Evolutionary conservation across 148 eudicot genomes (phyloP).

Genomic region (Rhododendron kiyosumense): DNA sequence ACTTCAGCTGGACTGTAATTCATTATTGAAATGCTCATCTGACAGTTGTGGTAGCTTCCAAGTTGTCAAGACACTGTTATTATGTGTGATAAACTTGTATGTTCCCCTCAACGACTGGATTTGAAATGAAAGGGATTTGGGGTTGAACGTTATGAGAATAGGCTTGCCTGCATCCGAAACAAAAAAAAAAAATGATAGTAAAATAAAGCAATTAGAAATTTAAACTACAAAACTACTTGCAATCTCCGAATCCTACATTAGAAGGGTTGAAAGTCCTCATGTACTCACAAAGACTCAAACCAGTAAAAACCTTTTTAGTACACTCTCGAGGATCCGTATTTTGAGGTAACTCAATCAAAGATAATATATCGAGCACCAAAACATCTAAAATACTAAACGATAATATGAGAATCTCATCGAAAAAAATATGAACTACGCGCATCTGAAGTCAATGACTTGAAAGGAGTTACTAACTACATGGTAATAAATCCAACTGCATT

Average conservation of each 20-base stretch:
- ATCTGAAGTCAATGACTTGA: neutral
- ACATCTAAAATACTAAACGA: neutral
- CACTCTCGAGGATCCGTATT: neutral
- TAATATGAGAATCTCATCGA: neutral
- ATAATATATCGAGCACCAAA: neutral
- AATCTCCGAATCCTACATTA: neutral
- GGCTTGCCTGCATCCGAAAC: neutral
- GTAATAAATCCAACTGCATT: neutral
- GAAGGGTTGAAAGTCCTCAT: neutral
- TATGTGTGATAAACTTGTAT: too few species aligned
- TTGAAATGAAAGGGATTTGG: too few species aligned
- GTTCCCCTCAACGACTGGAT: too few species aligned
- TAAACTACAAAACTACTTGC: neutral
- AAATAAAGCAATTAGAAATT: neutral
- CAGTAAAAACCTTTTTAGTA: neutral
- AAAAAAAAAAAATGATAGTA: neutral
- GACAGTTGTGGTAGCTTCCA: too few species aligned
- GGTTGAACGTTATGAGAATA: too few species aligned
- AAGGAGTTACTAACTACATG: neutral
- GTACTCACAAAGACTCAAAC: neutral
- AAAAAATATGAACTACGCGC: neutral
- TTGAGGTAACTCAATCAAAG: neutral
- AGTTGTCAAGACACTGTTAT: too few species aligned
- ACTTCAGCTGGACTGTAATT: too few species aligned
- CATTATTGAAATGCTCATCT: too few species aligned